Percentiles rank a stretch among this genome's conserved stretches.
phyloP scores from a whole-genome alignment of 768 basidiomycete genomes.

The Russula sp. region DNA sequence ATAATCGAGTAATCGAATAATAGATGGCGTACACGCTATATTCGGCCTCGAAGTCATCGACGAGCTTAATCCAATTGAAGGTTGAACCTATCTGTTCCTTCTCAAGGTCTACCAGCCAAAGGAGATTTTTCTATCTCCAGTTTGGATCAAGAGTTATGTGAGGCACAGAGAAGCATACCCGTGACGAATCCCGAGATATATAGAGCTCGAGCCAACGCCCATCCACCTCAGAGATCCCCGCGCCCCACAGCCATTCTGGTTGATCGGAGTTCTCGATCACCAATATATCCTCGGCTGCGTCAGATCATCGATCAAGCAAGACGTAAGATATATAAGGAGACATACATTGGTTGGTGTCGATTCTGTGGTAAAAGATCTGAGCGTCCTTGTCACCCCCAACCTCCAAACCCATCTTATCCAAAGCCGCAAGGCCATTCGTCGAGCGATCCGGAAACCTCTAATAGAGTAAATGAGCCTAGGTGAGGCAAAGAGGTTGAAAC shows the following conservation, averaged over 20 bases:
- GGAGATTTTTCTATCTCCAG: slow-evolving; percentile 56
- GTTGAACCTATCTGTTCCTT: slow-evolving; percentile 57
- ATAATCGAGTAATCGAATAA: neutral
- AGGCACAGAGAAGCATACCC: slow-evolving; percentile 40
- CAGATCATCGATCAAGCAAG: neutral
- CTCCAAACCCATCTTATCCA: slow-evolving; percentile 55
- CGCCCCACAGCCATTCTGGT: slow-evolving; percentile 62
- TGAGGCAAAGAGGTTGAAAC: slow-evolving; percentile 21
- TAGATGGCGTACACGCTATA: slow-evolving; percentile 55
- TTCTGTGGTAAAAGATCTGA: slow-evolving; percentile 70
- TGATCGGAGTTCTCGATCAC: slow-evolving; percentile 62
- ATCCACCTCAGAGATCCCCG: slow-evolving; percentile 56
- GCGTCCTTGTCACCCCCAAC: slow-evolving; percentile 63
- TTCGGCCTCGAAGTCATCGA: slow-evolving; percentile 65
- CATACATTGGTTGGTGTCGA: slow-evolving; percentile 69
- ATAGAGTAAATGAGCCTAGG: neutral
- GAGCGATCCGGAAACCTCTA: slow-evolving; percentile 57
- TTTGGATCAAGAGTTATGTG: slow-evolving; percentile 1
- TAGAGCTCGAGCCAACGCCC: slow-evolving; percentile 60
- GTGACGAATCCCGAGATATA: slow-evolving; percentile 57
- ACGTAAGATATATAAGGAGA: slow-evolving; percentile 14
- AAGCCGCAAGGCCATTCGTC: slow-evolving; percentile 45
- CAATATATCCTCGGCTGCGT: slow-evolving; percentile 62
- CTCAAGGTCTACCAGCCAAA: slow-evolving; percentile 70
- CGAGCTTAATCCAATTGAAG: slow-evolving; percentile 69